These are phyloP conservation scores for Amphichorda felina DNA, from an alignment of 2,329 filamentous ascomycete species.

Conservation along the genomic window DNA sequence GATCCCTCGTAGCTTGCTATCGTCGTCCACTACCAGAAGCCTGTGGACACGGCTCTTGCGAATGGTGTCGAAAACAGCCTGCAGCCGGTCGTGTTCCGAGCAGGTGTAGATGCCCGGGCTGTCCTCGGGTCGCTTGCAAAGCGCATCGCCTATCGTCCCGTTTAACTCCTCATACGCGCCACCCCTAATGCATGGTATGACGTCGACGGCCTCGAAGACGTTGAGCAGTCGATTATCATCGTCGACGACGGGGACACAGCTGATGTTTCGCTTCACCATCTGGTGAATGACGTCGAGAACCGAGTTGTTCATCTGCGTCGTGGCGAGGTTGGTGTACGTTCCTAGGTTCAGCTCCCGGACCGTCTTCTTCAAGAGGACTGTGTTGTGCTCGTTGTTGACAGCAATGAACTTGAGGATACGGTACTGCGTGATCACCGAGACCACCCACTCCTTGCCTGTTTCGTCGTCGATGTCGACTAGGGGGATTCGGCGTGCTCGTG, in stretches of 20 bases:
- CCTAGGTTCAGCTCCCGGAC: constrained; percentile 76
- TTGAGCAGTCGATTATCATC: constrained; percentile 69
- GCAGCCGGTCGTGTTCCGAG: constrained; percentile 78
- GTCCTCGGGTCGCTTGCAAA: constrained; percentile 78
- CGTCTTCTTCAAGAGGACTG: constrained; percentile 77
- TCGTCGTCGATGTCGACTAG: constrained; percentile 91
- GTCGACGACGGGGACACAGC: constrained; percentile 87
- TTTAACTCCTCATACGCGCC: constrained; percentile 85
- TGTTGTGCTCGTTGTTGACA: constrained; percentile 79
- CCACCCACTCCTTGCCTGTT: constrained; percentile 81
- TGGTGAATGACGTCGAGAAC: constrained; percentile 92
- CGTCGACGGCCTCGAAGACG: constrained; percentile 95
- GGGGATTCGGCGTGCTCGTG: constrained; percentile 84
- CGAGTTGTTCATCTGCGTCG: constrained; percentile 76
- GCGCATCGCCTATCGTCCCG: constrained; percentile 75
- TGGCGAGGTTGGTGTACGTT: constrained; percentile 70
- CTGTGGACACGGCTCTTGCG: constrained; percentile 90
- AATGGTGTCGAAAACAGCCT: constrained; percentile 94
- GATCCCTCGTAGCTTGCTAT: constrained; percentile 74
- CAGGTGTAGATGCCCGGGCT: constrained; percentile 97
- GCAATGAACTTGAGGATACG: constrained; percentile 98
- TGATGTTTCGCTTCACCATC: constrained; percentile 88
- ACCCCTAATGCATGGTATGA: constrained; percentile 90
- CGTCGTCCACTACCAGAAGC: constrained; percentile 84
- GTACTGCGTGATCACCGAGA: constrained; percentile 96